Percentiles rank a stretch among this genome's conserved stretches.
Evolutionary conservation across 495 filamentous ascomycete genomes (phyloP).

Genomic region (Xanthoparmelia taractica): DNA sequence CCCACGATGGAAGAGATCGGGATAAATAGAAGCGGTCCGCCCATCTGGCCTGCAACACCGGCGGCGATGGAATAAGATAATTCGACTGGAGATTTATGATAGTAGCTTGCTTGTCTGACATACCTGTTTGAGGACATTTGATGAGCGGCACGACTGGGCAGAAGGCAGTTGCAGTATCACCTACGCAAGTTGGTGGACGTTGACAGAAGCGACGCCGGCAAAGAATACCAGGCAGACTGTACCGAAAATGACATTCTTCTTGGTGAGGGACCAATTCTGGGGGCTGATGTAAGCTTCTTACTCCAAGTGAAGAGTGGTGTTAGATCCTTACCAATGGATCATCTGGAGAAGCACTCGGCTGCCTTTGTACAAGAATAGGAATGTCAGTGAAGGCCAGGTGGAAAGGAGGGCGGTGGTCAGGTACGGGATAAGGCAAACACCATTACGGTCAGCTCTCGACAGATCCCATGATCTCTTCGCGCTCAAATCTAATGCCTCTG

Average conservation of each 20-base stretch:
- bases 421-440: neutral
- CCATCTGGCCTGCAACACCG: slow-evolving; percentile 37
- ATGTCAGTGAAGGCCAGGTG: neutral
- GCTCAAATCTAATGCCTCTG: neutral
- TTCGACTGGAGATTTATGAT: slow-evolving; percentile 15
- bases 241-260: slow-evolving; percentile 24
- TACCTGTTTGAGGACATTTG: neutral
- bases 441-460: neutral
- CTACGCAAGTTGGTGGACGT: slow-evolving; percentile 33
- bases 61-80: slow-evolving; percentile 29
- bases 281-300: neutral
- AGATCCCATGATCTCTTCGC: neutral
- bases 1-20: slow-evolving; percentile 37
- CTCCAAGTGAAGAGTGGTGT: neutral
- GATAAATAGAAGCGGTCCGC: slow-evolving; percentile 39
- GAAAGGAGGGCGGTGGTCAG: neutral
- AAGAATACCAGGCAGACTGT: slow-evolving; percentile 33
- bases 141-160: neutral
- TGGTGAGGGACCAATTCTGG: slow-evolving; percentile 9
- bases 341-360: neutral
- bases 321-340: neutral
- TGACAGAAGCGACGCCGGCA: slow-evolving; percentile 30
- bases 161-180: neutral
- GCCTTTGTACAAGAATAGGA: neutral
- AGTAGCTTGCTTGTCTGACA: slow-evolving; percentile 1